Evolutionary conservation across 805 yeast species (phyloP), one percentile per base, ranked within the genome.

Genomic region (Wickerhamomyces sydowiorum): DNA sequence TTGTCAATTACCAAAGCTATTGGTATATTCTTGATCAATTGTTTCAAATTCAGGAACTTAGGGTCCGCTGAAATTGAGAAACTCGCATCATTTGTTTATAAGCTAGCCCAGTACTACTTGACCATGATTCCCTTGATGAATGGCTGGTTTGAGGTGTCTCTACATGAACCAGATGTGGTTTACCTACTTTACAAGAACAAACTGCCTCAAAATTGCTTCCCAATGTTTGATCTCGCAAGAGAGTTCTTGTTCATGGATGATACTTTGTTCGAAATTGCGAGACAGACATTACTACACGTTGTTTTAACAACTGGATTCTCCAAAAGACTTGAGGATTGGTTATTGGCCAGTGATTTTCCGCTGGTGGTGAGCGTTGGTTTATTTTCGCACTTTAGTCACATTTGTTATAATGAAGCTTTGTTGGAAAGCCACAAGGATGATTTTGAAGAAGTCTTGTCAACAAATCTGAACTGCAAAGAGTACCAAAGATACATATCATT

Each of bases 221-320:
- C 63, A 1, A 39, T 56, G 0, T 59, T 42, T 42, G 61, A 58
- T 18, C 31, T 59, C 14, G 28, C 53, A 1, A 48, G 44, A 32
- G 51, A 48, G 18, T 50, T 57, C 31, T 36, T 60, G 13, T 48
- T 51, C 28, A 39, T 53, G 52, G 51, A 41, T 7, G 52, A 46
- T 14, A 21, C 20, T 3, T 24, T 47, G 13, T 31, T 42, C 2
- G 15, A 38, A 4, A 14, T 39, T 9, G 41, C 52, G 2, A 39
- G 30, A 30, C 49, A 48, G 4, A 40, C 41, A 5, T 38, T 54
- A 15, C 40, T 45, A 5, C 46, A 50, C 29, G 18, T 54, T 9
- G 37, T 52, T 3, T 41, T 47, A 37, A 45, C 46, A 2, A 41
- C 51, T 5, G 43, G 40, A 2, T 30, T 29, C 28, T 51, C 53